Evolutionary conservation across 139 green algal genomes (phyloP).

Genomic region (Closterium sp.): DNA sequence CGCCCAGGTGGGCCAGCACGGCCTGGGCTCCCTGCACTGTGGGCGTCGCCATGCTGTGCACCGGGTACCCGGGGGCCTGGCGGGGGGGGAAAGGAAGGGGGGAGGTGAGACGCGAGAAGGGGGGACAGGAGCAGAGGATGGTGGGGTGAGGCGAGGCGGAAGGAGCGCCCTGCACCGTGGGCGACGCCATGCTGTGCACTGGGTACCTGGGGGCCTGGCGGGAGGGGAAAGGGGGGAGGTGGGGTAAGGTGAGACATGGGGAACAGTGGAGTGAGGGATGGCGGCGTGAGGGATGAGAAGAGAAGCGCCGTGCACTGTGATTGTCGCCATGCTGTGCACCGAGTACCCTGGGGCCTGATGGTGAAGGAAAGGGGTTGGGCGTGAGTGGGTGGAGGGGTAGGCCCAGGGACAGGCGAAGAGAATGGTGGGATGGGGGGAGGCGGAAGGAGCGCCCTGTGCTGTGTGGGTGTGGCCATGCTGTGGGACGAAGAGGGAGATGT

Average conservation of each 20-base stretch:
- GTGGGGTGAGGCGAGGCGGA: not conserved
- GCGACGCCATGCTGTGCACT: too few relatives aligned
- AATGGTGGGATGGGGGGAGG: not conserved
- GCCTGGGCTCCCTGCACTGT: constrained; percentile 6
- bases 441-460: not conserved
- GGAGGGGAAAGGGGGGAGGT: not conserved
- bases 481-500: too few relatives aligned
- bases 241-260: too few relatives aligned
- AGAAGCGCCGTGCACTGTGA: not conserved
- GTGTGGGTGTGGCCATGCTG: too few relatives aligned
- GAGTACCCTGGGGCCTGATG: not conserved
- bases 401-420: not conserved
- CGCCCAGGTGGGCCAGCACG: not conserved
- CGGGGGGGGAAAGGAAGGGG: not conserved
- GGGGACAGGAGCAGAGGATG: not conserved
- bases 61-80: constrained; percentile 13
- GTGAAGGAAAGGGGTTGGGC: too few relatives aligned
- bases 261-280: not conserved
- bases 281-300: not conserved
- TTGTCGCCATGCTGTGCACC: constrained; percentile 27
- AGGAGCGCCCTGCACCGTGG: not conserved
- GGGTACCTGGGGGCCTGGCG: too few relatives aligned
- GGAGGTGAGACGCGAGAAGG: not conserved
- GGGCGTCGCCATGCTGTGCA: constrained; percentile 29
- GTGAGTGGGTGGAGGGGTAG: not conserved